phyloP scores from a whole-genome alignment of 495 filamentous ascomycete species.

The Aspergillus conjunctus region DNA sequence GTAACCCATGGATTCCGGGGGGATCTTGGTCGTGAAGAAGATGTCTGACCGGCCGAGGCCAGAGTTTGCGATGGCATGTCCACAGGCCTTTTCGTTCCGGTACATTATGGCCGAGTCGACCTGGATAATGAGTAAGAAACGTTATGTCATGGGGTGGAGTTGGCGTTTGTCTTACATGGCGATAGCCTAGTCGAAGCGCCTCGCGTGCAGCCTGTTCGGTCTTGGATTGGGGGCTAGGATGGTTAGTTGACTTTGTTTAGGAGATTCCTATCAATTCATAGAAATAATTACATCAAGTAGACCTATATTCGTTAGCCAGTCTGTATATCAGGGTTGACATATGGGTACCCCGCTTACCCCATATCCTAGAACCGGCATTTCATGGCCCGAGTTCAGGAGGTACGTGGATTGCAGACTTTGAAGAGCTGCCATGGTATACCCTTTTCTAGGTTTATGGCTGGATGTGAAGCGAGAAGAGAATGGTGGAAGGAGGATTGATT shows the following conservation, averaged over 20 bases:
- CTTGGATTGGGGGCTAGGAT: conserved; percentile 47
- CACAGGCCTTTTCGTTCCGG: conserved; percentile 56
- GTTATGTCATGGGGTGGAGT: background rate
- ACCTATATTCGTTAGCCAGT: conserved; percentile 48
- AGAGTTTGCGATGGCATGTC: conserved; percentile 48
- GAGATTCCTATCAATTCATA: no score
- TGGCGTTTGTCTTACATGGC: conserved; percentile 40
- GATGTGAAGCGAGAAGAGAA: background rate
- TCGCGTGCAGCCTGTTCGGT: conserved; percentile 60
- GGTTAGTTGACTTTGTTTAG: conserved; percentile 16
- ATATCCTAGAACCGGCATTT: conserved; percentile 77
- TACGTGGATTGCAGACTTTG: conserved; percentile 37
- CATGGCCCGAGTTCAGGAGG: conserved; percentile 70
- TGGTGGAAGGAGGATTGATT: background rate
- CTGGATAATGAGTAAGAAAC: conserved; percentile 36
- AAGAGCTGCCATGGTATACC: conserved; percentile 31
- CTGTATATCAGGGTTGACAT: no score
- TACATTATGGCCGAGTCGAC: conserved; percentile 60
- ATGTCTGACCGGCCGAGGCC: conserved; percentile 46
- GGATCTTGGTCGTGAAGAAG: conserved; percentile 62
- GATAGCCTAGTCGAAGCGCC: conserved; percentile 70
- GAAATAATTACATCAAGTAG: conserved; percentile 64
- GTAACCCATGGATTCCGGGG: conserved; percentile 53
- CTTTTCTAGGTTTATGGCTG: background rate
- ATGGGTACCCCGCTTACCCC: conserved; percentile 54